These are phyloP conservation scores for Xylaria sp. DNA, from an alignment of 2,329 filamentous ascomycete species.

Conservation along the genomic window DNA sequence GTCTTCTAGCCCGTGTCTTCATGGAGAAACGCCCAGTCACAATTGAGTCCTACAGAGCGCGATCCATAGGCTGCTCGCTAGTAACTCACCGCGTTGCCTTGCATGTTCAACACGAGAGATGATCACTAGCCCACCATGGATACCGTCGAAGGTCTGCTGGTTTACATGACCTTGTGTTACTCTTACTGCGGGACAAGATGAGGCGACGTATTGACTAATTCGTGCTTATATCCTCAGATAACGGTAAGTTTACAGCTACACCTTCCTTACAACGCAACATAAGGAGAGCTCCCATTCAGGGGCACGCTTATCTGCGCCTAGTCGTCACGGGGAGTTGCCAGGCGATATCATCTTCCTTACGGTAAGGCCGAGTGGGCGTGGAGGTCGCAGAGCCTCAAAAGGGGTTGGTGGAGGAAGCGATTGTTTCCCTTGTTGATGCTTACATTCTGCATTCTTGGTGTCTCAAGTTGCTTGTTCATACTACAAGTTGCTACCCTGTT, in stretches of 20 bases:
- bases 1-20: background rate
- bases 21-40: conserved; percentile 19
- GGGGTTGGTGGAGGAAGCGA: background rate
- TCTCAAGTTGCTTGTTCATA: background rate
- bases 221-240: conserved; percentile 3
- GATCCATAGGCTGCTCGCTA: conserved; percentile 3
- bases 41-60: conserved; percentile 29
- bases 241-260: background rate
- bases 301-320: background rate
- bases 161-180: background rate
- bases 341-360: background rate
- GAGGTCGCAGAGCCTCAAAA: background rate
- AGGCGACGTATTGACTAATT: background rate
- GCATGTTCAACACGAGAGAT: background rate
- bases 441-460: conserved; percentile 3
- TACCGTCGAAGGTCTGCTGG: background rate
- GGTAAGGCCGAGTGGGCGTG: background rate
- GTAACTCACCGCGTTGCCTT: background rate
- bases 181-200: background rate
- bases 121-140: background rate
- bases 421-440: conserved; percentile 5
- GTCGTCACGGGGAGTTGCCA: background rate
- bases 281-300: background rate
- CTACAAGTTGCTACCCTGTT: background rate
- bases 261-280: background rate